phyloP scores from a whole-genome alignment of 192 early-diverging fungal genomes.

The Backusella australiensis region DNA sequence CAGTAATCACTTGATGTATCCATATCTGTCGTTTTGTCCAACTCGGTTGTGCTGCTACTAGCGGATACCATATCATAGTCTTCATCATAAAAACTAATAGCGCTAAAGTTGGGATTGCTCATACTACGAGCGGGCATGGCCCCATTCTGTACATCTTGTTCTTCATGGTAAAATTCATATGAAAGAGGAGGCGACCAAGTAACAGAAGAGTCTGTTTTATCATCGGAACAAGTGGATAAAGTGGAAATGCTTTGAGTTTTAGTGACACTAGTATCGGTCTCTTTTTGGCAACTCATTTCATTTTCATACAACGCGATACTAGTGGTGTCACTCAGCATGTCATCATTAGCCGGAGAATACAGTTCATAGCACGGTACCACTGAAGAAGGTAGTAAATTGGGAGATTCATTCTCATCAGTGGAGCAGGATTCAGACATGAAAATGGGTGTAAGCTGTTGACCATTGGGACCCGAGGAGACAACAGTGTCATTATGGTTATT shows the following conservation, averaged over 20 bases:
- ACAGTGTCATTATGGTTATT: neutral
- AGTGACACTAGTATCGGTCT: neutral
- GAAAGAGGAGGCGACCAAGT: neutral
- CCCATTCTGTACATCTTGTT: neutral
- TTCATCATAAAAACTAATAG: neutral
- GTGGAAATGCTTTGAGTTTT: neutral
- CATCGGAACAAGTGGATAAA: neutral
- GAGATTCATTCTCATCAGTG: neutral
- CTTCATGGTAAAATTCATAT: neutral
- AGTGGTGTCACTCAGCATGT: neutral
- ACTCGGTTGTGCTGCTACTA: neutral
- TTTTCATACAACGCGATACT: neutral
- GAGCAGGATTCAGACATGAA: neutral
- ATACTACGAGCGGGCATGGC: neutral
- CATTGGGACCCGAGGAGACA: neutral
- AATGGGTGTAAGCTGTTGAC: neutral
- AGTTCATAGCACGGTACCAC: conserved; percentile 1
- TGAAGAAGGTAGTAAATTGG: neutral
- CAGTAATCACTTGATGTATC: neutral
- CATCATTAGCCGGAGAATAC: neutral
- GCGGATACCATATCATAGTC: neutral
- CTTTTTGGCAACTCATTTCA: neutral
- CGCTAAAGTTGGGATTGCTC: neutral
- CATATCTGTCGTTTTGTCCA: neutral
- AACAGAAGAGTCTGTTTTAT: neutral